Conservation (phyloP, 2,329 filamentous ascomycete genomes). For the Pestalotiopsis sp. region DNA sequence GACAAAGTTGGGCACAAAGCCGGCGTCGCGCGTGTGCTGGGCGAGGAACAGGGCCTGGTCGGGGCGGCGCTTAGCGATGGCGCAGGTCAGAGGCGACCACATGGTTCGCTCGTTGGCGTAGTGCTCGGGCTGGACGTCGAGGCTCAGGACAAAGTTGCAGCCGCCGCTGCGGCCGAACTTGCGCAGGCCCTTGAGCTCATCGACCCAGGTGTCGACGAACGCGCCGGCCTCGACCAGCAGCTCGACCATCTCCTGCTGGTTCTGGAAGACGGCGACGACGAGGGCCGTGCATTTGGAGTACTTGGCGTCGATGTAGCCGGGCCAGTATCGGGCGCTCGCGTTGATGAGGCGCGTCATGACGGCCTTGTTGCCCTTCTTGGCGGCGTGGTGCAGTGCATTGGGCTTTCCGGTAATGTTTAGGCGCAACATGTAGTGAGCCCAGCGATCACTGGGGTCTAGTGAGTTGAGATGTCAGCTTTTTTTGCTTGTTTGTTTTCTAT, state of each 20-base stretch:
- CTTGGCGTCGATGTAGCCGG: conserved; percentile 7
- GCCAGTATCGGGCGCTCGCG: not conserved
- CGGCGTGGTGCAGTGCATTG: too few species aligned
- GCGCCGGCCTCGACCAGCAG: not conserved
- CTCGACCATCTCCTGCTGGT: not conserved
- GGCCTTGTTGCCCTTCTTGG: not conserved
- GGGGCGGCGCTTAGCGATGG: not conserved
- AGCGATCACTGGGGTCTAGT: too few species aligned
- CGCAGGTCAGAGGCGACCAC: not conserved
- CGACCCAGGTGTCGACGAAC: conserved; percentile 6
- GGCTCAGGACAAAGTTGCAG: not conserved
- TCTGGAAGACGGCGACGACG: not conserved
- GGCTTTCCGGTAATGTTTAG: too few species aligned
- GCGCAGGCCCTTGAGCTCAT: not conserved
- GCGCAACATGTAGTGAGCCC: too few species aligned
- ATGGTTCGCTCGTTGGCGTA: not conserved
- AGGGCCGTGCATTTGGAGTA: not conserved
- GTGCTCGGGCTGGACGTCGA: not conserved
- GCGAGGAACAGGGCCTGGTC: not conserved
- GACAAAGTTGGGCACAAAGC: not conserved
- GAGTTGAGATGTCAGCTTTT: too few species aligned
- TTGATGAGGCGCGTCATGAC: not conserved
- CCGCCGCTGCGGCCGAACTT: not conserved
- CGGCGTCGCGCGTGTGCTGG: not conserved
- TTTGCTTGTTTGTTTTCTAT: too few species aligned